Conservation (phyloP, 768 basidiomycete genomes). For the Rhodocollybia butyracea region DNA sequence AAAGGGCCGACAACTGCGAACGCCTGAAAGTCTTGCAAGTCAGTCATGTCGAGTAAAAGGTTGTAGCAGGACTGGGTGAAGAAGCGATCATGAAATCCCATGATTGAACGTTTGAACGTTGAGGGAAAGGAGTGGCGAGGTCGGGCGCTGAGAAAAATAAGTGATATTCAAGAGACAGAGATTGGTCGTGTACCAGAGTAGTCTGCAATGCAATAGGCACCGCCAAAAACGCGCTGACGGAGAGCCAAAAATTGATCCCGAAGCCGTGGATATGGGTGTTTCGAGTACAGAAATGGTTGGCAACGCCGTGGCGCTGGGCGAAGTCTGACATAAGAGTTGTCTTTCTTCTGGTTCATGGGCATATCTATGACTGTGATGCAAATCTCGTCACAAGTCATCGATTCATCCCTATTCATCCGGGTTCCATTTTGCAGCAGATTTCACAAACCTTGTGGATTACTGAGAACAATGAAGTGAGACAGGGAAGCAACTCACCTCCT, state of each 20-base stretch:
- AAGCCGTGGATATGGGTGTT: constrained; percentile 7
- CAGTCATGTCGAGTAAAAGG: constrained; percentile 79
- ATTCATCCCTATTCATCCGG: no score
- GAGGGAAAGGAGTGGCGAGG: constrained; percentile 76
- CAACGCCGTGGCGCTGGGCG: constrained; percentile 17
- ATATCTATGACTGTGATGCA: background rate
- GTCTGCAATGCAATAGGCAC: constrained; percentile 21
- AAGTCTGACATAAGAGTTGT: no score
- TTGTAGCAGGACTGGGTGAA: constrained; percentile 58
- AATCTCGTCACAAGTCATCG: background rate
- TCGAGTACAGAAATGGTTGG: constrained; percentile 5
- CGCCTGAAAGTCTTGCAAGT: constrained; percentile 51
- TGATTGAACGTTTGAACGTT: no score
- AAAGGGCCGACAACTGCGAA: constrained; percentile 73
- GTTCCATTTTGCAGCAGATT: no score
- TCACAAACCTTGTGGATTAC: no score
- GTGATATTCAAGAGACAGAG: background rate
- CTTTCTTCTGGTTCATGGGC: background rate
- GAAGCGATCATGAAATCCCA: constrained; percentile 67
- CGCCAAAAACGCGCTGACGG: constrained; percentile 17
- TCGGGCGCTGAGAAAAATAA: constrained; percentile 18
- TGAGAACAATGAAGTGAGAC: no score
- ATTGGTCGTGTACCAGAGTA: constrained; percentile 26
- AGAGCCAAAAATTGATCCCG: background rate
- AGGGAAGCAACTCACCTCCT: no score